Percentiles rank a stretch among this genome's conserved stretches.
Conservation (phyloP, 2,329 filamentous ascomycete species). For the Aquanectria penicillioides region DNA sequence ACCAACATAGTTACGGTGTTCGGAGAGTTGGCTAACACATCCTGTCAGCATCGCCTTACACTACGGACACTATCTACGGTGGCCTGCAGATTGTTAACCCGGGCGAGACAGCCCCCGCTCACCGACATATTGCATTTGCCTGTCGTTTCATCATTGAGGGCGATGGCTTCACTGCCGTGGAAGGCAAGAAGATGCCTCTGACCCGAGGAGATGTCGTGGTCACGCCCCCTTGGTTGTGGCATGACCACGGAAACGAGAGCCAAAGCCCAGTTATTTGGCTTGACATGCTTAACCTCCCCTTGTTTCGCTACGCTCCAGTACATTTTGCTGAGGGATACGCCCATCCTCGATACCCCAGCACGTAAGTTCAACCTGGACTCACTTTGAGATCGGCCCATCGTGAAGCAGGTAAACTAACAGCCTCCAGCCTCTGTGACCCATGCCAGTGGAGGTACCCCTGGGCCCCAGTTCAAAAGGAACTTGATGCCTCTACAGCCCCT, state of each 20-base stretch:
- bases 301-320: slow-evolving; percentile 60
- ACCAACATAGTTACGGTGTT: accelerated
- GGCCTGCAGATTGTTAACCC: slow-evolving; percentile 67
- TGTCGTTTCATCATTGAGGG: slow-evolving; percentile 68
- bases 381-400: not conserved
- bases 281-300: slow-evolving; percentile 64
- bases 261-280: slow-evolving; percentile 66
- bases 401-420: not conserved
- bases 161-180: slow-evolving; percentile 66
- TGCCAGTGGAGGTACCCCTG: slow-evolving; percentile 56
- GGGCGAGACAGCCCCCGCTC: slow-evolving; percentile 64
- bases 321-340: slow-evolving; percentile 64
- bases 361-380: slow-evolving; percentile 35
- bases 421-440: slow-evolving; percentile 44
- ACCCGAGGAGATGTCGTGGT: slow-evolving; percentile 64
- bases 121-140: slow-evolving; percentile 66
- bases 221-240: slow-evolving; percentile 68
- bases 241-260: slow-evolving; percentile 69
- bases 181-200: slow-evolving; percentile 63
- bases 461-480: slow-evolving; percentile 50
- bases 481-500: slow-evolving; percentile 46
- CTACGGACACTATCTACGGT: slow-evolving; percentile 62
- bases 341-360: slow-evolving; percentile 59
- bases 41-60: slow-evolving; percentile 56
- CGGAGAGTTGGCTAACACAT: not conserved